Evolutionary conservation across 257 asterid genomes (phyloP).

Genomic region (Euphrasia confusa): DNA sequence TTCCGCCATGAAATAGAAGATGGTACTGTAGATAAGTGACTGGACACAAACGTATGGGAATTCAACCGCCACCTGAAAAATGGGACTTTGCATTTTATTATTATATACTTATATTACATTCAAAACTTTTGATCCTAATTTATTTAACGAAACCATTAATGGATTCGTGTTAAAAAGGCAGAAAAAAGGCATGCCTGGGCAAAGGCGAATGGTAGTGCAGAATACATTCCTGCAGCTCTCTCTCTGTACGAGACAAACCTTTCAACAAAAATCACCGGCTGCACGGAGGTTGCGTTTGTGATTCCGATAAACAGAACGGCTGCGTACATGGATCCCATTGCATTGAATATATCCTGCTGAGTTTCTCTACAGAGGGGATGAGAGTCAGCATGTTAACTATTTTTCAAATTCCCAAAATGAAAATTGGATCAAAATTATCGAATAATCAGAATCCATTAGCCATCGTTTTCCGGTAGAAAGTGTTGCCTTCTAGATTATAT

Average conservation of each 20-base stretch:
- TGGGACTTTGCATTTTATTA: not conserved
- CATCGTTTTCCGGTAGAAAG: not conserved
- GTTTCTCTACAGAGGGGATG: slow-evolving; percentile 42
- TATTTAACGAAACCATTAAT: not conserved
- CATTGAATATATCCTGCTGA: slow-evolving; percentile 77
- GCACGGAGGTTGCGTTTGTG: slow-evolving; percentile 75
- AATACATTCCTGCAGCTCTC: slow-evolving; percentile 94
- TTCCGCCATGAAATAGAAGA: slow-evolving; percentile 77
- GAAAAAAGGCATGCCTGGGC: slow-evolving; percentile 52
- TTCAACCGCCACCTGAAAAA: slow-evolving; percentile 66
- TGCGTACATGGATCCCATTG: slow-evolving; percentile 98
- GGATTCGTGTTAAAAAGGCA: not conserved
- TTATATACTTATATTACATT: not conserved
- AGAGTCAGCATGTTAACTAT: slow-evolving; percentile 11
- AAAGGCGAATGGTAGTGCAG: slow-evolving; percentile 86
- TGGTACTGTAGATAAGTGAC: slow-evolving; percentile 59
- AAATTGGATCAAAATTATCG: not conserved
- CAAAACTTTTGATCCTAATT: not conserved
- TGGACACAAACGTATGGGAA: slow-evolving; percentile 71
- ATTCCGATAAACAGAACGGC: slow-evolving; percentile 83
- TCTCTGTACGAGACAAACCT: slow-evolving; percentile 79
- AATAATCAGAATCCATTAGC: not conserved
- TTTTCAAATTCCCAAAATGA: not conserved
- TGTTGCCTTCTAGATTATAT: not conserved
- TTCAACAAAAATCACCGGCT: slow-evolving; percentile 75